Conservation (phyloP, 169 alveolate species). For the Cryptosporidium baileyi region DNA sequence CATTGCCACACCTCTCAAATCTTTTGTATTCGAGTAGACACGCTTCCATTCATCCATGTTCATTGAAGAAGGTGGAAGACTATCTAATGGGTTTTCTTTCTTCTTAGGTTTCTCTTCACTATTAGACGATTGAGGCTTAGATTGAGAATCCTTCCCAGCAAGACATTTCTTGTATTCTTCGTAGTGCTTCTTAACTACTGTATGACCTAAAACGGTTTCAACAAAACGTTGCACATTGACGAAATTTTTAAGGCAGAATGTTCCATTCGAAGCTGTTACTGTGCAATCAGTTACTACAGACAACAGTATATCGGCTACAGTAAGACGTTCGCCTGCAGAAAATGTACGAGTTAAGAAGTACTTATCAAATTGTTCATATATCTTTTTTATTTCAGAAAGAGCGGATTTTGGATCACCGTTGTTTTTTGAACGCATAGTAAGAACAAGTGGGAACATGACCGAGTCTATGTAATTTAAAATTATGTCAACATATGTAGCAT, state of each 20-base stretch:
- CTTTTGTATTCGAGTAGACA: slow-evolving; percentile 89
- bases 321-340: slow-evolving; percentile 87
- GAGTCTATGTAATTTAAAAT: slow-evolving; percentile 15
- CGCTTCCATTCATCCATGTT: slow-evolving; percentile 93
- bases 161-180: slow-evolving; percentile 77
- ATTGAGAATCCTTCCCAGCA: slow-evolving; percentile 74
- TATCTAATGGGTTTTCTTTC: slow-evolving; percentile 82
- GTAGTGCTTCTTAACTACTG: slow-evolving; percentile 76
- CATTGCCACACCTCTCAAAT: slow-evolving; percentile 85
- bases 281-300: slow-evolving; percentile 80
- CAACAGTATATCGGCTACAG: slow-evolving; percentile 89
- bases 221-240: slow-evolving; percentile 78
- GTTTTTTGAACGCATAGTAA: not conserved
- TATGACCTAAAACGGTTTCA: slow-evolving; percentile 73
- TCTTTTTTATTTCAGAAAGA: slow-evolving; percentile 75
- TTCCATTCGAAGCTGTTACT: slow-evolving; percentile 75
- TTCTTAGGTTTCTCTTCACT: slow-evolving; percentile 78
- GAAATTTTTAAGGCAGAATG: slow-evolving; percentile 76
- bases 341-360: slow-evolving; percentile 77
- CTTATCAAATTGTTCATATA: slow-evolving; percentile 73
- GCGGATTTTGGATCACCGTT: not conserved
- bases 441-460: not conserved
- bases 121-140: slow-evolving; percentile 49
- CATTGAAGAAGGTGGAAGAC: slow-evolving; percentile 88
- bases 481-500: slow-evolving; percentile 34